Evolutionary conservation across 495 filamentous ascomycete species (phyloP), one percentile per base, ranked within the genome.

Genomic region (Penicillium psychrofluorescens): DNA sequence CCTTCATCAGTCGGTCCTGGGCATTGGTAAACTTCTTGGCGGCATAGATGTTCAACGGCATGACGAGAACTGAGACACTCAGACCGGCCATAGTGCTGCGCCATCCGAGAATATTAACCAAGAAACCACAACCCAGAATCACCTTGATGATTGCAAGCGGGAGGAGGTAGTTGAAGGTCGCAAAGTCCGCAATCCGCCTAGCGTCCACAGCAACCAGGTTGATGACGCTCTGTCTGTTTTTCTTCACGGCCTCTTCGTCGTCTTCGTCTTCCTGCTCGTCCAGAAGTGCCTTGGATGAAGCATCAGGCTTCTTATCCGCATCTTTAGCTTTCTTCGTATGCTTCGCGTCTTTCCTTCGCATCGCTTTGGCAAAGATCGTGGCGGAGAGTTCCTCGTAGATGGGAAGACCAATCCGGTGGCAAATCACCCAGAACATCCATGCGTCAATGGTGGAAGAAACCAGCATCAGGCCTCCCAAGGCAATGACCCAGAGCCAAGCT

Each of bases 201-300:
- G 78, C 74, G 63, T 95, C 88, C 7, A 95, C 81, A 6, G 84
- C 84, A 15, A 89, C 80, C 32, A 90, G 67, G 53, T 94, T 94
- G 41, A 90, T 80, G 10, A 80, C 85, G 43, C 81, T 83, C 61
- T 90, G 88, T 41, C 84, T 84, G 54, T 73, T 73, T 46, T 80
- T 84, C 37, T 83, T 76, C 4, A 74, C 50, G 7, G 76, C 72
- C 29, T 81, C 80, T 5, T 78, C 74, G 11, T 70, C 66, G 1
- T 68, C 67, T 6, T 63, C 69, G 11, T 72, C 71, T 4, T 55
- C 55, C 5, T 61, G 55, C 2, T 38, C 59, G 48, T 51, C 53
- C 41, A 68, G 51, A 8, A 58, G 47, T 7, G 29, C 44, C 11
- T 59, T 54, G 11, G 39, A 43, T 27, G 54, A 42, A 13, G 33